These are phyloP conservation scores for Micromonas pusilla DNA, from an alignment of 139 green algal species.

Conservation along the genomic window DNA sequence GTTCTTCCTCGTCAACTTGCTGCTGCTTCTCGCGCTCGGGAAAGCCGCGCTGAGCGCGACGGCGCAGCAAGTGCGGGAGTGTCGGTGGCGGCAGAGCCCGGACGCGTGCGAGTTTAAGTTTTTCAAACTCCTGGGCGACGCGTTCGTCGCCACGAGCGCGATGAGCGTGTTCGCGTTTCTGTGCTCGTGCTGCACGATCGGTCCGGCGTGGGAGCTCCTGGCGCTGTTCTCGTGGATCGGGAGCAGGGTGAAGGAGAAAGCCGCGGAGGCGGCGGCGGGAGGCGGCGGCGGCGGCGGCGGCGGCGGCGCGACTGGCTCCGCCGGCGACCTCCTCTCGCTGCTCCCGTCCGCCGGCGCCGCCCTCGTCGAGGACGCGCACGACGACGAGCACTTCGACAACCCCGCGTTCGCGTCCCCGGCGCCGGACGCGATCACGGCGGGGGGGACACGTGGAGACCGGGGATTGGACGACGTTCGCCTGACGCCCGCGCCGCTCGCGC, in stretches of 20 bases:
- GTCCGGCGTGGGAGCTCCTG: not conserved
- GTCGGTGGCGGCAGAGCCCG: not conserved
- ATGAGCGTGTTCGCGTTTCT: not conserved
- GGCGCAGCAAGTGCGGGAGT: not conserved
- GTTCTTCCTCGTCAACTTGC: constrained; percentile 1
- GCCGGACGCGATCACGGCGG: not conserved
- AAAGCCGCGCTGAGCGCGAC: not conserved
- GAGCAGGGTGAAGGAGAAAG: not conserved
- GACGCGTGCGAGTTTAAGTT: not conserved
- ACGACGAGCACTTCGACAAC: no score
- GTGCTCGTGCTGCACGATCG: not conserved
- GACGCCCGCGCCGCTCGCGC: no score
- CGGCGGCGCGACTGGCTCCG: not conserved
- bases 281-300: no score
- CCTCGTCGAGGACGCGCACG: no score
- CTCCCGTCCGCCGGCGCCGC: no score
- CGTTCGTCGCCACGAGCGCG: not conserved
- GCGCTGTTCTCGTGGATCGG: not conserved
- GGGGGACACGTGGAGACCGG: no score
- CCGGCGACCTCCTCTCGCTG: no score
- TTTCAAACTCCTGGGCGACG: not conserved
- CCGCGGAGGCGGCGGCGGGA: no score
- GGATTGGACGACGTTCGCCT: no score
- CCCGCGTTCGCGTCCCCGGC: not conserved
- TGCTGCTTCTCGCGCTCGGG: not conserved